Evolutionary conservation across 2,329 filamentous ascomycete species (phyloP), one percentile per base, ranked within the genome.

Genomic region (Aureobasidium mangrovei): DNA sequence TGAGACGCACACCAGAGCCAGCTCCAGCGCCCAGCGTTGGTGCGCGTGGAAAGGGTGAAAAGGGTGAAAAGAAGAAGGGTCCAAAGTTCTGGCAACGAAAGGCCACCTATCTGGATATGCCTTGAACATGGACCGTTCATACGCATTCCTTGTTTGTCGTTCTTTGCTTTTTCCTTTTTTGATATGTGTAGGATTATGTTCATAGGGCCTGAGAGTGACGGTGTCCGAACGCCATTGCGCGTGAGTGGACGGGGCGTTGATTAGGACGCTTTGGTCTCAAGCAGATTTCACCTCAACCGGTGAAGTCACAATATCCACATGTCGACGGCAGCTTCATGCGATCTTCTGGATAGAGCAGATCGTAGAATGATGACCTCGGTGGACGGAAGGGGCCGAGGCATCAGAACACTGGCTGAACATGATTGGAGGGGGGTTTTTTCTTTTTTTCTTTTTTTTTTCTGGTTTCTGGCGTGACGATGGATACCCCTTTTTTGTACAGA

Each of bases 41-140:
- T 4, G 38, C 29, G 6, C 10, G 48, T 36, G 47, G 36, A 24
- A 43, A 42, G 8, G n/a, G 39, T 4, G 35, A 57, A 33, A 55
- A 58, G 39, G 43, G 51, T 49, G 65, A 68, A 49, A 67, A 69
- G 44, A 63, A 53, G 44, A 53, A 57, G 52, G 44, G 48, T 7
- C 46, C 56, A 7, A 59, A 60, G 35, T 61, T 62, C 43, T 59
- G 58, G 57, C 46, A 54, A 29, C 56, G 53, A 53, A 62, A 57
- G 53, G 43, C 26, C 18, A 60, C 58, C 38, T 62, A 61, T 49
- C 44, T 60, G 41, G 60, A 61, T 44, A 58, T 62, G 60, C 60
- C 60, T 33, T 62, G 51, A 56, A 49, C 10, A 1, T 18, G 10
- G n/a, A 12, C 2, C 24, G 12, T 8, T n/a, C n/a, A 27, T 32